Conservation (phyloP, 73 alveolate species). For the Paramecium tetraurelia region DNA sequence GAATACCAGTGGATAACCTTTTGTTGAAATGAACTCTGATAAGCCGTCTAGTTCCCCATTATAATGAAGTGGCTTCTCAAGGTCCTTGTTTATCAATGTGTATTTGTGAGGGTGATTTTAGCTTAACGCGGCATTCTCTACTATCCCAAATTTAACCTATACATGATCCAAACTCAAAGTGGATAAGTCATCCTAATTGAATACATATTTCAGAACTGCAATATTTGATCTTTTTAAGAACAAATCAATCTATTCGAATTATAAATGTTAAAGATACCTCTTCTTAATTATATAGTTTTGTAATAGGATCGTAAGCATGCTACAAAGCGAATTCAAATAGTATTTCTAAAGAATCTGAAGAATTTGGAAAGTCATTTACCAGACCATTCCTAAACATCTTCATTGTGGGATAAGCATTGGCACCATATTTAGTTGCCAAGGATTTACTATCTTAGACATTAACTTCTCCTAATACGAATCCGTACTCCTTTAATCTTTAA, state of each 20-base stretch:
- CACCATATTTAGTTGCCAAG: background rate
- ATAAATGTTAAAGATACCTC: background rate
- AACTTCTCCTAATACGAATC: constrained; percentile 10
- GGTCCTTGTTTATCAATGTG: background rate
- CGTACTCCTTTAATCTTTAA: background rate
- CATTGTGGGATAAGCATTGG: constrained; percentile 15
- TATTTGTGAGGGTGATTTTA: background rate
- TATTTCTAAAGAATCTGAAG: background rate
- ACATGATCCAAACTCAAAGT: background rate
- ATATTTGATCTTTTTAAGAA: constrained; percentile 10
- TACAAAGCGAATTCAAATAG: background rate
- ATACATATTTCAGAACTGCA: background rate
- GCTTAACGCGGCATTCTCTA: background rate
- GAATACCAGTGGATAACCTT: constrained; percentile 5
- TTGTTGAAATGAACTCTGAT: background rate
- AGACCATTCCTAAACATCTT: background rate
- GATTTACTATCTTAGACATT: constrained; percentile 7
- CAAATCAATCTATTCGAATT: background rate
- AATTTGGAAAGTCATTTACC: background rate
- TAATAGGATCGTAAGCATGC: background rate
- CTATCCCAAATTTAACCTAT: background rate
- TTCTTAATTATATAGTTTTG: background rate
- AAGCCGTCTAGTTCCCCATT: background rate
- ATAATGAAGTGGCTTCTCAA: background rate
- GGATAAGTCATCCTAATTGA: background rate